Percentiles rank a stretch among this genome's conserved stretches.
Conservation (phyloP, 2,329 filamentous ascomycete species). For the Penicillium olsonii region DNA sequence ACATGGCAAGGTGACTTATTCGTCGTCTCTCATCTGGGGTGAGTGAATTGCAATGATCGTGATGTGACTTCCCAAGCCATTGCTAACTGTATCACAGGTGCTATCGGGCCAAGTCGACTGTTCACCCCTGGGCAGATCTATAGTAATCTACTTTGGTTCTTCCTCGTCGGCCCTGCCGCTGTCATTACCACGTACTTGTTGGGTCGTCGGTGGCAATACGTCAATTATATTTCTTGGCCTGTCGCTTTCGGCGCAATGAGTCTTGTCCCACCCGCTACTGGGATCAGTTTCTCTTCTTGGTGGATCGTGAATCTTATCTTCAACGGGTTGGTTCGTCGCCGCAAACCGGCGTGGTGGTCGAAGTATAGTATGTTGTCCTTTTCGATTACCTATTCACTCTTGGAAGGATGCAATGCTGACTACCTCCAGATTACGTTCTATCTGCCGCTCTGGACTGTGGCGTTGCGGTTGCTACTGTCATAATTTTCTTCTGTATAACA, state of each 20-base stretch:
- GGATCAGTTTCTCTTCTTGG: slow-evolving; percentile 72
- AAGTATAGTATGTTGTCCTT: slow-evolving; percentile 44
- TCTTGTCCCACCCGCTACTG: slow-evolving; percentile 67
- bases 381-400: not conserved
- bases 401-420: slow-evolving; percentile 14
- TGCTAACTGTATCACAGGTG: slow-evolving; percentile 33
- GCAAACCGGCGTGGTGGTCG: slow-evolving; percentile 50
- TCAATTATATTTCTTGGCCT: slow-evolving; percentile 68
- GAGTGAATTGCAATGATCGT: slow-evolving; percentile 40
- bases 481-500: slow-evolving; percentile 49
- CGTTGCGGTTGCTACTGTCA: slow-evolving; percentile 44
- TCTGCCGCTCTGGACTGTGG: slow-evolving; percentile 48
- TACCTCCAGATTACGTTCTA: slow-evolving; percentile 40
- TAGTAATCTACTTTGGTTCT: slow-evolving; percentile 67
- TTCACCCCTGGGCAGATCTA: slow-evolving; percentile 66
- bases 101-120: slow-evolving; percentile 68
- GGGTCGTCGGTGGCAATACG: slow-evolving; percentile 60
- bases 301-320: slow-evolving; percentile 51
- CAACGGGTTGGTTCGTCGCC: slow-evolving; percentile 47
- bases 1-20: slow-evolving; percentile 62
- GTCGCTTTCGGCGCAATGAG: slow-evolving; percentile 68
- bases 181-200: slow-evolving; percentile 63
- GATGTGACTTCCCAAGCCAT: not conserved
- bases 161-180: slow-evolving; percentile 64
- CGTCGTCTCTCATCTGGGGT: slow-evolving; percentile 71